Evolutionary conservation across 192 early-diverging fungal species (phyloP), one percentile per base, ranked within the genome.

Genomic region (Spizellomyces sp.): DNA sequence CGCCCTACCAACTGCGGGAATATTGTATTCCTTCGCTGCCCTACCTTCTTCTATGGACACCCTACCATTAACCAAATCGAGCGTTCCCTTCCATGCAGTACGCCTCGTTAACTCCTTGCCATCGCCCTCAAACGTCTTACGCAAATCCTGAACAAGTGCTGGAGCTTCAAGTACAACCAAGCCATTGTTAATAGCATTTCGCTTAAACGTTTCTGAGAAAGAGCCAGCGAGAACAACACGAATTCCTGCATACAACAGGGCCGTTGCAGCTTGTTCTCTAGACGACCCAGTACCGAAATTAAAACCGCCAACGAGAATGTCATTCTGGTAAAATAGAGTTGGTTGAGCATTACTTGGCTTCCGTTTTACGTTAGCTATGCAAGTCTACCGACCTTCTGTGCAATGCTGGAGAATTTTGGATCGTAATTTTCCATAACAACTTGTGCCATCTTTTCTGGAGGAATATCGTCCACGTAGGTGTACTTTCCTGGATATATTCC

Each of bases 381-480:
- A 9, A 6, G 8, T 42, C 9, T 17, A 67, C 48, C 55, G 67
- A 90, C 87, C 66, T 83, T 57, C 57, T 85, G 69, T 36, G 93
- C 87, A 55, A 88, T 69, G 43, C 80, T 79, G 19, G 89, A 85
- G 75, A 99, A 99, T 10, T 86, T 77, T 41, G 92, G 88, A 77
- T 99, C 97, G 77, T 99, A 99, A 78, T 99, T 99, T 77, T 96
- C 94, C 97, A 99, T 99, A 54, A 93, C 97, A 1, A 99, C 94
- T 76, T 91, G 82, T 54, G 88, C 88, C 97, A 99, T 99, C 42
- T 89, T 84, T 58, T 93, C 94, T 7, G 88, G 84, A 8, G 89
- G 86, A 75, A 99, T 88, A 69, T 98, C 94, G 75, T 99, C 97
- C 72, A 94, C 90, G 75, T 99, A 99, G 5, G 96, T 99, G 83